Percentiles rank a stretch among this genome's conserved stretches.
Evolutionary conservation across 2,329 filamentous ascomycete species (phyloP).

Genomic region (Torrubiella hemipterigena): DNA sequence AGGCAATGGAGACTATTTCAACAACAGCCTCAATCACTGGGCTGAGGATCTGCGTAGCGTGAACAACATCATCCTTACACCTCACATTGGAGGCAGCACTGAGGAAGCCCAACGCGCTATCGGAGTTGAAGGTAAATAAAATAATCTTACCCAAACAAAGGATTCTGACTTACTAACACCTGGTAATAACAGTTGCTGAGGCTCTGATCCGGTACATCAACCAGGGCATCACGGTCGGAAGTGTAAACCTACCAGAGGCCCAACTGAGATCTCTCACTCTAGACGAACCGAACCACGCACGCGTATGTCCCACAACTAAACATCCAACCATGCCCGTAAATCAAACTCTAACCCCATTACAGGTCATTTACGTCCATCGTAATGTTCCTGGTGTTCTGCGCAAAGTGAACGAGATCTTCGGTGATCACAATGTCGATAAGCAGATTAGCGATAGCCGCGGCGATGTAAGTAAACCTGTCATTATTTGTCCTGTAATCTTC

Average conservation of each 20-base stretch:
- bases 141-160: background rate
- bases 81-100: slow-evolving; percentile 94
- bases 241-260: slow-evolving; percentile 96
- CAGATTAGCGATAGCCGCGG: slow-evolving; percentile 94
- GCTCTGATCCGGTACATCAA: slow-evolving; percentile 92
- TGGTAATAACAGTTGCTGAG: slow-evolving; percentile 51
- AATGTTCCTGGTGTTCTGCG: slow-evolving; percentile 93
- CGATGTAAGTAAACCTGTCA: slow-evolving; percentile 43
- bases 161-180: too few relatives aligned
- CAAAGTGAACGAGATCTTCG: slow-evolving; percentile 89
- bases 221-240: slow-evolving; percentile 79
- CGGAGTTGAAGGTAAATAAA: slow-evolving; percentile 59
- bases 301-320: slow-evolving; percentile 42
- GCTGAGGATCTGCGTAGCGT: slow-evolving; percentile 71
- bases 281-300: slow-evolving; percentile 79
- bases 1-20: slow-evolving; percentile 93
- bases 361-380: slow-evolving; percentile 90
- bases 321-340: too few relatives aligned
- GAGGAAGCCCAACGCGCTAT: slow-evolving; percentile 97
- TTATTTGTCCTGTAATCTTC: background rate
- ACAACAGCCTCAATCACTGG: slow-evolving; percentile 70
- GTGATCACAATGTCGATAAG: slow-evolving; percentile 96
- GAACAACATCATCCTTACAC: slow-evolving; percentile 89
- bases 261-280: slow-evolving; percentile 78
- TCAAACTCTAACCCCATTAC: slow-evolving; percentile 7